Evolutionary conservation across 495 filamentous ascomycete species (phyloP), one percentile per base, ranked within the genome.

Genomic region (Aspergillus leporis): DNA sequence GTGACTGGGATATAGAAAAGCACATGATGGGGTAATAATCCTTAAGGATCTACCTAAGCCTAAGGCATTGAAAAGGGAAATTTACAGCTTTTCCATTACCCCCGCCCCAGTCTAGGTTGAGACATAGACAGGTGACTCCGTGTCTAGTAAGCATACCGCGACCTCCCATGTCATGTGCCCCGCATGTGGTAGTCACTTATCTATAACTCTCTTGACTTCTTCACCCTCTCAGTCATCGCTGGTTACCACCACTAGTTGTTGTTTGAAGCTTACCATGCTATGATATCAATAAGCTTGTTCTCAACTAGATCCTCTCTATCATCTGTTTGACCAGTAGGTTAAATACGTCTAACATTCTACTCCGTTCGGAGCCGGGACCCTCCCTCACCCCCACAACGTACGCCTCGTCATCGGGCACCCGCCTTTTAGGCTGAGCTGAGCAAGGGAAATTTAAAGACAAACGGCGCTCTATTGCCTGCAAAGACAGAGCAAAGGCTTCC

Each of bases 331-430:
- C 45, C 55, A 40, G 52, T 57, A 23, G 41, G 49, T 50, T 55
- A 34, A 46, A 55, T 43, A 54, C 60, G 60, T 55, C 63, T 62
- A 53, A 58, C 55, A 59, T 43, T 52, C n/a, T 12, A 38, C 62
- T 60, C 63, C 60, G 63, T 30, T 60, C 60, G 55, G 60, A 50
- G 30, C 63, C 63, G 55, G 58, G 51, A 25, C 48, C 43, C 23
- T 23, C 41, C 60, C 47, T 55, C 57, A 55, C 58, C 58, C 54
- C 55, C 57, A 46, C 57, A 60, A 31, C 61, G 25, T 55, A 25
- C 59, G 51, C 40, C 59, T 41, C 56, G 59, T 64, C 64, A 60
- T 67, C 61, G 61, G 64, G 64, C 61, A 67, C 58, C 64, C 57
- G 61, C 61, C 60, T 66, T 63, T 61, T 60, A 61, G 64, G 60